Conservation (phyloP, 2,329 filamentous ascomycete species). For the Fusarium musae region DNA sequence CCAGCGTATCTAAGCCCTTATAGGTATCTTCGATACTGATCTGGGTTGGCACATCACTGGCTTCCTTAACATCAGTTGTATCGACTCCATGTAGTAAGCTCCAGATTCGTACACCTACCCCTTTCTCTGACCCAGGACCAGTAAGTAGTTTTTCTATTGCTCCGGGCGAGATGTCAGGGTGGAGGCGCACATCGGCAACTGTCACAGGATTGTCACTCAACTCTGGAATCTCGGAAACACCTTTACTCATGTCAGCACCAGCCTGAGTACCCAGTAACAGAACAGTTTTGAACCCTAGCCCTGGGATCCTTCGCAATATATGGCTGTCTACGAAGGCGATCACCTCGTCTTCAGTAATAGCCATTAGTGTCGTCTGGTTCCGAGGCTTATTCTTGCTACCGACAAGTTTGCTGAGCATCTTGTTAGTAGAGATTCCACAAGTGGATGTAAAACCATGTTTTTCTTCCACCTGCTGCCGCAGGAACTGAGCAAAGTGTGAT, state of each 20-base stretch:
- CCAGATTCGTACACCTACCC: constrained; percentile 80
- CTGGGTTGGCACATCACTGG: constrained; percentile 79
- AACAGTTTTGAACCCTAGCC: constrained; percentile 79
- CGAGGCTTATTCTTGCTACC: constrained; percentile 88
- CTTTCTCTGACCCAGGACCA: constrained; percentile 75
- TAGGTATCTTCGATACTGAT: constrained; percentile 98
- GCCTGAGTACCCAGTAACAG: constrained; percentile 66
- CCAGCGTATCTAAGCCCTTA: constrained; percentile 71
- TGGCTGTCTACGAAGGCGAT: constrained; percentile 78
- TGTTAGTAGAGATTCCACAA: constrained; percentile 88
- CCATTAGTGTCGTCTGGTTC: constrained; percentile 84
- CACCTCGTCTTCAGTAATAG: constrained; percentile 68
- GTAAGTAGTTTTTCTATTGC: constrained; percentile 75
- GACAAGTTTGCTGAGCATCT: constrained; percentile 85
- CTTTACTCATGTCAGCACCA: constrained; percentile 47
- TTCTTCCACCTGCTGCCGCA: constrained; percentile 78
- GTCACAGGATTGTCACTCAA: constrained; percentile 62
- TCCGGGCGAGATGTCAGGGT: constrained; percentile 70
- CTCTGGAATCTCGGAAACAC: constrained; percentile 46
- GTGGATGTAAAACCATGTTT: constrained; percentile 87
- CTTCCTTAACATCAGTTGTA: constrained; percentile 75
- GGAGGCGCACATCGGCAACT: constrained; percentile 72
- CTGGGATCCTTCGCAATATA: constrained; percentile 83
- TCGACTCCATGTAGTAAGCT: constrained; percentile 84
- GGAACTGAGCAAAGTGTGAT: constrained; percentile 81